phyloP scores from a whole-genome alignment of 2,329 filamentous ascomycete species.

The Talaromyces islandicus region DNA sequence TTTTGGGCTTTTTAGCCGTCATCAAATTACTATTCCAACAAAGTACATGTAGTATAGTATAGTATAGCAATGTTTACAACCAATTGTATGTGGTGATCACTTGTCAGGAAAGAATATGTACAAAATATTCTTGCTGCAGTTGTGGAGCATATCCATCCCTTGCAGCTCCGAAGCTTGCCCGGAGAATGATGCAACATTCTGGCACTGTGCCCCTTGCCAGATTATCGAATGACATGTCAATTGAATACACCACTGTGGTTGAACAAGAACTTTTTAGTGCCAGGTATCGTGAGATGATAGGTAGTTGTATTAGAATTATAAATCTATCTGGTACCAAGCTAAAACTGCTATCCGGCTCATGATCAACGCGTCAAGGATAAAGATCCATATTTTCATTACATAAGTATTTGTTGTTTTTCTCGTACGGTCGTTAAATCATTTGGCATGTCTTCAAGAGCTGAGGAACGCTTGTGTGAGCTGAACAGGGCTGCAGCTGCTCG shows the following conservation, averaged over 20 bases:
- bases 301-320: not conserved
- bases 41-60: too few relatives aligned
- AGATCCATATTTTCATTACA: not conserved
- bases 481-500: slow-evolving; percentile 30
- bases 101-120: too few relatives aligned
- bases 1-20: not conserved
- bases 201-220: not conserved
- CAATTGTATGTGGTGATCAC: too few relatives aligned
- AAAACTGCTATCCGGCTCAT: not conserved
- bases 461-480: slow-evolving; percentile 21
- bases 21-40: not conserved
- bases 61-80: too few relatives aligned
- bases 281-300: not conserved
- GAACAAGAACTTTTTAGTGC: not conserved
- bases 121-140: not conserved
- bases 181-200: not conserved
- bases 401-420: not conserved
- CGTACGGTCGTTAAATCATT: not conserved
- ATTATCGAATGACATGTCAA: not conserved
- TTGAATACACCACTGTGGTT: too few relatives aligned
- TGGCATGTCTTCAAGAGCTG: slow-evolving; percentile 4
- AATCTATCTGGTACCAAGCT: not conserved
- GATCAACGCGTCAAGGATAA: not conserved
- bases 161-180: not conserved
- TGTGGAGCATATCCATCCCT: not conserved